These are phyloP conservation scores for Antrodiella citrinella DNA, from an alignment of 768 basidiomycete species.

Conservation along the genomic window DNA sequence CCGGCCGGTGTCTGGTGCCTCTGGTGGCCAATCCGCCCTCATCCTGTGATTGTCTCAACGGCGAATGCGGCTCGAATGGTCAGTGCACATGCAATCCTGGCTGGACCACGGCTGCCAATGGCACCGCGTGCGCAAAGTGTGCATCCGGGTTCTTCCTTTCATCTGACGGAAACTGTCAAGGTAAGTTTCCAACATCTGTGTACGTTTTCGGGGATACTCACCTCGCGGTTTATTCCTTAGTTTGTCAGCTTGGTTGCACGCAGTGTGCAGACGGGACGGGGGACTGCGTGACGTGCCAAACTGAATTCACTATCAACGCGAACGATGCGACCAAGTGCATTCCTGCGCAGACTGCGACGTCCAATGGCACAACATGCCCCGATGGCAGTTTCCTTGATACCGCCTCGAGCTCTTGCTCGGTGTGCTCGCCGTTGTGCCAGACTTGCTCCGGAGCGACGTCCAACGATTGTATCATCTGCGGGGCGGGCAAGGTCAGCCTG, in stretches of 20 bases:
- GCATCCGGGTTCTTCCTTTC: conserved; percentile 67
- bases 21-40: conserved; percentile 44
- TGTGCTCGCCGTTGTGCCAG: conserved; percentile 54
- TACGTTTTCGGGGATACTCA: neutral
- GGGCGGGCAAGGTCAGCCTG: conserved; percentile 48
- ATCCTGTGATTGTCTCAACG: conserved; percentile 79
- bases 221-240: conserved; percentile 25
- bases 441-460: conserved; percentile 66
- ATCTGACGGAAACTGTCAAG: conserved; percentile 63
- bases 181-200: conserved; percentile 28
- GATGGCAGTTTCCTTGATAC: conserved; percentile 54
- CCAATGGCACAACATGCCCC: conserved; percentile 51
- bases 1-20: conserved; percentile 59
- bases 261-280: conserved; percentile 63
- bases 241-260: conserved; percentile 67
- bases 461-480: conserved; percentile 66
- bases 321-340: conserved; percentile 64
- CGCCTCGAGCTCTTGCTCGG: conserved; percentile 43
- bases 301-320: conserved; percentile 60
- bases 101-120: conserved; percentile 63
- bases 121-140: conserved; percentile 73
- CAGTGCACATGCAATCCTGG: conserved; percentile 73
- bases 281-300: conserved; percentile 61
- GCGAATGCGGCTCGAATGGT: conserved; percentile 58
- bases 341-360: conserved; percentile 39